Conservation (phyloP, 2,329 filamentous ascomycete species). For the Ceratocystis diversiconidia region DNA sequence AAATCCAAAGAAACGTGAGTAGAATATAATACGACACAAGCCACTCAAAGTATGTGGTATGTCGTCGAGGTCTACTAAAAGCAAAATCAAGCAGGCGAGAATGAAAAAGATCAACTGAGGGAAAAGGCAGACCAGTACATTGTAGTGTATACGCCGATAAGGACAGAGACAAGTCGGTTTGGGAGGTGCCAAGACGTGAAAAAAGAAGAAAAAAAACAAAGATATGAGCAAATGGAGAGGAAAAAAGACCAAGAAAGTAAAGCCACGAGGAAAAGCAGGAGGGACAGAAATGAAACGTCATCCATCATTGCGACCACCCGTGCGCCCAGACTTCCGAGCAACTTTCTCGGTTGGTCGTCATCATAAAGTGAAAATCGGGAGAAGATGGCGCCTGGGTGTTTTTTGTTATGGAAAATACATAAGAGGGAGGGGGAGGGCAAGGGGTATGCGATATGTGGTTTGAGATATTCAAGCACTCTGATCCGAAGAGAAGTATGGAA, state of each 20-base stretch:
- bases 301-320: conserved; percentile 1
- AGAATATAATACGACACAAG: not conserved
- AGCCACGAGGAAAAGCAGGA: not conserved
- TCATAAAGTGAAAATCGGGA: conserved; percentile 2
- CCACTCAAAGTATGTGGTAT: not conserved
- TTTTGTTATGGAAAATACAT: not conserved
- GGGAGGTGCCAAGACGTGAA: not conserved
- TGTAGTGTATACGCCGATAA: no score
- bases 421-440: not conserved
- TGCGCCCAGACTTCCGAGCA: conserved; percentile 2
- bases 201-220: not conserved
- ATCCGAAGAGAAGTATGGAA: not conserved
- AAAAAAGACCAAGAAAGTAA: not conserved
- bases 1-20: not conserved
- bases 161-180: not conserved
- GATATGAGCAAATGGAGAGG: not conserved
- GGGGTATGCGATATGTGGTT: not conserved
- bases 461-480: not conserved
- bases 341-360: conserved; percentile 3
- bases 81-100: not conserved
- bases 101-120: not conserved
- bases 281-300: not conserved
- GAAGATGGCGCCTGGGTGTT: not conserved
- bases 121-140: not conserved
- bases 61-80: not conserved